phyloP scores from a whole-genome alignment of 352 stramenopile genomes.

The Globisporangium orthogonon region DNA sequence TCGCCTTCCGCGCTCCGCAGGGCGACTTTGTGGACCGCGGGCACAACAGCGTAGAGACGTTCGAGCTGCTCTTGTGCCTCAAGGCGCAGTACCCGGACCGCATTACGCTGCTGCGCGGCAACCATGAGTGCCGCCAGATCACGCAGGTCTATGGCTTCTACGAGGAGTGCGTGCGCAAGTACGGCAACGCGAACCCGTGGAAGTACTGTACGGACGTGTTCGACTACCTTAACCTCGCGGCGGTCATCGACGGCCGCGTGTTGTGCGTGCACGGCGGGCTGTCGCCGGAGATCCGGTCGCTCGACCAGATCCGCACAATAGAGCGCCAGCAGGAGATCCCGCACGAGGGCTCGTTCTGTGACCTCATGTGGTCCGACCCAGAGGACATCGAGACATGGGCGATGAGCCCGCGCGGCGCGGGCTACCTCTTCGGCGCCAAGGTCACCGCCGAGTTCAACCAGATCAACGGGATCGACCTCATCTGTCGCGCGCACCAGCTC shows the following conservation, averaged over 20 bases:
- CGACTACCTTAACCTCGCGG: slow-evolving; percentile 93
- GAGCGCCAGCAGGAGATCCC: slow-evolving; percentile 95
- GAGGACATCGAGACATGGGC: slow-evolving; percentile 92
- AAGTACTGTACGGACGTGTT: slow-evolving; percentile 96
- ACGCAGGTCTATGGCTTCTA: slow-evolving; percentile 98
- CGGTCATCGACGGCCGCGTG: slow-evolving; percentile 89
- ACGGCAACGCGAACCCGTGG: slow-evolving; percentile 95
- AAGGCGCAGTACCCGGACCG: slow-evolving; percentile 85
- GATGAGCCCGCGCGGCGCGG: slow-evolving; percentile 84
- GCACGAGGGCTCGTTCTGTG: slow-evolving; percentile 94
- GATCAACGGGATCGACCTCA: slow-evolving; percentile 87
- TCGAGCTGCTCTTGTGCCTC: slow-evolving; percentile 84
- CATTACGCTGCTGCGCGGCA: slow-evolving; percentile 85
- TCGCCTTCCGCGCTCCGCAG: slow-evolving; percentile 16
- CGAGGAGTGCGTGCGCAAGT: slow-evolving; percentile 96
- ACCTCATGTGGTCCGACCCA: slow-evolving; percentile 98
- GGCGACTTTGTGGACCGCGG: slow-evolving; percentile 89
- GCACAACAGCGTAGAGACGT: slow-evolving; percentile 89
- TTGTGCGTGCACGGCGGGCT: slow-evolving; percentile 95
- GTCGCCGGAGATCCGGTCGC: slow-evolving; percentile 91
- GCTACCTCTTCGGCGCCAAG: slow-evolving; percentile 85
- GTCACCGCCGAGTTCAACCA: slow-evolving; percentile 89
- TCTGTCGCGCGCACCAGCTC: slow-evolving; percentile 87
- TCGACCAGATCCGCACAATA: slow-evolving; percentile 95
- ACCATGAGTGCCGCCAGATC: slow-evolving; percentile 93